phyloP scores from a whole-genome alignment of 441 rosid species.

The Mallotus repandus region DNA sequence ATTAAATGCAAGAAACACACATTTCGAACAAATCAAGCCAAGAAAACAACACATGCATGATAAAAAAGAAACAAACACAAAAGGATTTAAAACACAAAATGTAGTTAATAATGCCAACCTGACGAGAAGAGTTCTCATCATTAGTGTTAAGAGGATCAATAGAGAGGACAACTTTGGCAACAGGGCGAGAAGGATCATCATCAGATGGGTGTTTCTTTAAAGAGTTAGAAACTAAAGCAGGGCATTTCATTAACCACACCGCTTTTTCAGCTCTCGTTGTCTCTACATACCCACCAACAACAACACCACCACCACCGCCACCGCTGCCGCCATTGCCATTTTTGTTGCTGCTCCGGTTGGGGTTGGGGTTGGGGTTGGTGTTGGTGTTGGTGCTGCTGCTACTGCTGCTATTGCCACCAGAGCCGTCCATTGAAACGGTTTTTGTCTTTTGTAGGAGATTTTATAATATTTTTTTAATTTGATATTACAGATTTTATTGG shows the following conservation, averaged over 20 bases:
- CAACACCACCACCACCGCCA: conserved; percentile 10
- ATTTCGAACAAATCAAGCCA: background rate
- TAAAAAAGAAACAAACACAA: background rate
- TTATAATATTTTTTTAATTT: too few species aligned
- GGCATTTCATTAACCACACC: conserved; percentile 89
- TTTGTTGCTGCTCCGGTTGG: conserved; percentile 7
- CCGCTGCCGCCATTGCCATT: background rate
- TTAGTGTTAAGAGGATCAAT: conserved; percentile 50
- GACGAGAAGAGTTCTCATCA: conserved; percentile 44
- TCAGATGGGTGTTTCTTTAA: conserved; percentile 42
- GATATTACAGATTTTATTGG: too few species aligned
- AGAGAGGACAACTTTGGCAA: conserved; percentile 62
- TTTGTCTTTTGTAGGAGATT: too few species aligned
- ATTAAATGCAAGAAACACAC: background rate
- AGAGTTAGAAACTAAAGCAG: conserved; percentile 60
- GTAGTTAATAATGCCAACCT: conserved; percentile 37
- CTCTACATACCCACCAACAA: conserved; percentile 40
- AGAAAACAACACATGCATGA: background rate
- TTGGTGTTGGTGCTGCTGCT: background rate
- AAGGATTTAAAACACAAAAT: background rate
- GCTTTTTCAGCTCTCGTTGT: conserved; percentile 51
- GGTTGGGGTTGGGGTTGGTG: too few species aligned
- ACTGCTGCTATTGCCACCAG: too few species aligned
- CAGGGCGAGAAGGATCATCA: conserved; percentile 38
- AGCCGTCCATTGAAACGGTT: too few species aligned